phyloP scores from a whole-genome alignment of 83 land plant species.

The Thuja plicata region DNA sequence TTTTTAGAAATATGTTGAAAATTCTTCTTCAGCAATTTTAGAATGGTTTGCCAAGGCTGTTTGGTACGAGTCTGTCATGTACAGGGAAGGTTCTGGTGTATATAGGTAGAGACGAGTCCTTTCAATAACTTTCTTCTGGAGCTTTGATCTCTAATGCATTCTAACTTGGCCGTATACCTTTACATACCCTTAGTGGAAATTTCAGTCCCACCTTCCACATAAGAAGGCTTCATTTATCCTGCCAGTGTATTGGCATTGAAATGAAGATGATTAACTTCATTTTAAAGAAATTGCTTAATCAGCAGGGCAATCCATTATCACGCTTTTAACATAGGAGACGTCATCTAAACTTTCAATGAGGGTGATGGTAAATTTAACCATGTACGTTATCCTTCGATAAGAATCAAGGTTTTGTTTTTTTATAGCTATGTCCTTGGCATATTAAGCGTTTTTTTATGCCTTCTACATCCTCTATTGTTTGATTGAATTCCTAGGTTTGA shows the following conservation, averaged over 20 bases:
- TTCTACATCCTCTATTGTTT: not conserved
- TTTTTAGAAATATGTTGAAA: not conserved
- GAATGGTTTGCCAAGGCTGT: not conserved
- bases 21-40: not conserved
- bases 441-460: not conserved
- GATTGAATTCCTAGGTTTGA: not conserved
- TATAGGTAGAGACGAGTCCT: not conserved
- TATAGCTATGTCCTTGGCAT: not conserved
- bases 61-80: not conserved
- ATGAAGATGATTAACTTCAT: not conserved
- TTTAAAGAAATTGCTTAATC: not conserved
- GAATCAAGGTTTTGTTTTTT: not conserved
- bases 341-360: not conserved
- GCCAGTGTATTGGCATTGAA: not conserved
- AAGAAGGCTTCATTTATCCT: not conserved
- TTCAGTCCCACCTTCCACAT: not conserved
- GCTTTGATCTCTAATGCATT: not conserved
- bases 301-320: not conserved
- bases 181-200: no score
- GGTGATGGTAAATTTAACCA: not conserved
- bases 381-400: not conserved
- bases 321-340: not conserved
- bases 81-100: not conserved
- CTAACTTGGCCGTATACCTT: not conserved
- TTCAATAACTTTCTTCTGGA: not conserved